Base-by-base conservation (phyloP, 2,329 filamentous ascomycete genomes). In the Cladosporium austrohemisphaericum region DNA sequence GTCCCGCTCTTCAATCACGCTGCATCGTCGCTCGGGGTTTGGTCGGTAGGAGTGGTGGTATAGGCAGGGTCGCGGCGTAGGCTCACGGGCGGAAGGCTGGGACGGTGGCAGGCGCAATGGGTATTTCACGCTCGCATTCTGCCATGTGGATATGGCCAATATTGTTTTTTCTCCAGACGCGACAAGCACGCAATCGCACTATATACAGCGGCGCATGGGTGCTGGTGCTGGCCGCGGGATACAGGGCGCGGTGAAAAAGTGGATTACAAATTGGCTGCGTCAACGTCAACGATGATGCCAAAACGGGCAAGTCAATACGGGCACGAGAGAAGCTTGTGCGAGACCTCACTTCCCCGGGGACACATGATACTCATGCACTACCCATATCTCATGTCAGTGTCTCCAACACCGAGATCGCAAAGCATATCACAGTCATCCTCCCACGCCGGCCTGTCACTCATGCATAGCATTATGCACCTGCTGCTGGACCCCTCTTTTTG, bases 221-320 rank as follows among this genome's bases (percentile, higher is more conserved):
- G 22, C 10, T 19, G 29, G 44, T 16, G 31, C 44, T 33, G 28
- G 36, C 25, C 18, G 45, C 45, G 35, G 45, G 22, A 41, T 14
- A 37, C 45, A 41, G 36, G 29, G 46, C 36, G 46, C 35, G 35
- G 28, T 23, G 38, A 40, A 44, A 50, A 50, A 50, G 48, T 32
- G 40, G 48, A 50, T 50, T 50, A 50, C 48, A 29, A 50, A n/a
- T n/a, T n/a, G n/a, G n/a, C n/a, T n/a, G n/a, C n/a, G n/a, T n/a
- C n/a, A n/a, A n/a, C n/a, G n/a, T n/a, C n/a, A n/a, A 50, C 48
- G 40, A 50, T 50, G 48, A 50, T 50, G 48, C 43, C 44, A 18
- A 38, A 47, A 47, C 25, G 14, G 44, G 43, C 32, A 37, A 8
- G 3, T 28, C n/a, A 22, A 25, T 29, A 38, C 44, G 25, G 36